Evolutionary conservation across 1,284 basidiomycete species (phyloP), one percentile per base, ranked within the genome.

Genomic region (Irpex sp.): DNA sequence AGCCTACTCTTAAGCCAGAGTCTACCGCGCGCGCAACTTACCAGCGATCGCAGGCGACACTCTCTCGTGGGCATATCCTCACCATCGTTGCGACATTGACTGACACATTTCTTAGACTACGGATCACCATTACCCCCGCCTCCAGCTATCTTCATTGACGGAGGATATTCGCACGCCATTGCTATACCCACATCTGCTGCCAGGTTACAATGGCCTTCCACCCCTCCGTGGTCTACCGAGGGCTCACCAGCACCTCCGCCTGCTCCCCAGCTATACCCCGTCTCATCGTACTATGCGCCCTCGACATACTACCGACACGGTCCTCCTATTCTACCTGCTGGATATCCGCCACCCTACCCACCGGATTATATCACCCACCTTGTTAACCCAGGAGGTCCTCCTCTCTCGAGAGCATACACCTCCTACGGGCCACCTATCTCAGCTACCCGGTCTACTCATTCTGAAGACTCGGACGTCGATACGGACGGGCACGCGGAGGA

Each of bases 171-270:
- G 34, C 74, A 77, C 38, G 76, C 78, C 47, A 72, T 81, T 49
- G 77, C 73, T 36, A 78, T 82, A 26, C 84, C 85, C n/a, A 84
- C 83, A 4, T 84, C 84, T 36, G 76, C 82, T 13, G 75, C 84
- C 7, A 76, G 84, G 58, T 66, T 84, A 60, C 79, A 82, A 62
- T 70, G 77, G 61, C 67, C 74, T 34, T 60, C 77, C 58, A 52
- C 73, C 0, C 68, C 71, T 1, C 79, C 64, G 71, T 81, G 67
- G 77, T 77, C 62, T 75, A 79, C 68, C 59, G 76, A 73, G 15
- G 68, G 67, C 34, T 63, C 68, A n/a, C 68, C 71, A 52, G 65
- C 69, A 54, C 71, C 66, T 3, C 70, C 74, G 9, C 71, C 71
- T 8, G 72, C 74, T 64, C 63, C 56, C 70, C 73, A 62, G 34